These are phyloP conservation scores for Basidiobolus meristosporus DNA, from an alignment of 371 early-diverging fungal species.

Conservation along the genomic window DNA sequence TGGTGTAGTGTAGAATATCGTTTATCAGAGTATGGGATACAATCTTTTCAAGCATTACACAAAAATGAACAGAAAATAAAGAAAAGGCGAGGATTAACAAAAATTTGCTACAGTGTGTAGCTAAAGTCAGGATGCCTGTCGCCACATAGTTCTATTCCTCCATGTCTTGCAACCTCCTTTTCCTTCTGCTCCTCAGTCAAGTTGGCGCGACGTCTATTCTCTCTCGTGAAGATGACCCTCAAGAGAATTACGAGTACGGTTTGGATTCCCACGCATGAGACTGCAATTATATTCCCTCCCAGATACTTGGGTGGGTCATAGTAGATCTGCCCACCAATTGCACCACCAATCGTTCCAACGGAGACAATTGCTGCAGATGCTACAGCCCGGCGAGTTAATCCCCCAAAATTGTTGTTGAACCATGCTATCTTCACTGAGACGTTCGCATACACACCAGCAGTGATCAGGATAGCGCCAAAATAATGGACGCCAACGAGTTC, in stretches of 20 bases:
- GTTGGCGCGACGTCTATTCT: background rate
- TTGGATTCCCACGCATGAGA: no score
- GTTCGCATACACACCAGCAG: conserved; percentile 27
- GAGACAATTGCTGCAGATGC: conserved; percentile 33
- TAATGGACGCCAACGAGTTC: conserved; percentile 7
- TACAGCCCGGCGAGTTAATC: conserved; percentile 38
- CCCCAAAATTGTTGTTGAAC: conserved; percentile 38
- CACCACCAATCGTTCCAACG: conserved; percentile 41
- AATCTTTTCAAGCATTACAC: no score
- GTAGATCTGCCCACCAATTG: conserved; percentile 1
- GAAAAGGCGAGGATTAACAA: no score
- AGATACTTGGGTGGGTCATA: background rate
- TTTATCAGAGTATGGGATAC: no score
- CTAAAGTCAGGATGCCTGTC: no score
- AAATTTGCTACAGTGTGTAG: no score
- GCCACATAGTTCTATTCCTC: no score
- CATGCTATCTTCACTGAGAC: conserved; percentile 35
- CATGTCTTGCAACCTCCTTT: no score
- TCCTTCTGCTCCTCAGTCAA: background rate
- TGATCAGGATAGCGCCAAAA: conserved; percentile 24
- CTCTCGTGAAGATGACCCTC: background rate
- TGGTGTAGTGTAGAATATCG: no score
- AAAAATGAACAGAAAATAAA: no score
- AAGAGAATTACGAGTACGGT: no score
- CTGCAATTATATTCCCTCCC: background rate